Percentiles rank a stretch among this genome's conserved stretches.
Conservation (phyloP, 179 eudicot genomes). For the Heliamphora pulchella region DNA sequence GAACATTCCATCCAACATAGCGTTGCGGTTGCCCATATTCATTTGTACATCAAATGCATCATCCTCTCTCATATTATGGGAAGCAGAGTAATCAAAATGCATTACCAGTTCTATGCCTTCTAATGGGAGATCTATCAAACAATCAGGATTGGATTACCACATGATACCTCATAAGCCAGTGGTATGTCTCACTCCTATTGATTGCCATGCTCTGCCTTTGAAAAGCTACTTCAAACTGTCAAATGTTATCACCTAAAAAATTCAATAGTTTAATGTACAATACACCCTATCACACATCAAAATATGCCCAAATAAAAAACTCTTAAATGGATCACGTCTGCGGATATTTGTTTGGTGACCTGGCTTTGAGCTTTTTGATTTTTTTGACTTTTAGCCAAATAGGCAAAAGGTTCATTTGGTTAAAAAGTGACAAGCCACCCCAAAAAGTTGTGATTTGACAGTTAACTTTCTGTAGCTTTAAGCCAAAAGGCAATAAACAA, state of each 20-base stretch:
- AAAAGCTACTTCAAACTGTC: constrained; percentile 5
- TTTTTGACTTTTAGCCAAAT: too few species aligned
- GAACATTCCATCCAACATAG: constrained; percentile 1
- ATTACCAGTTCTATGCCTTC: not conserved
- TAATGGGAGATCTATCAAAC: not conserved
- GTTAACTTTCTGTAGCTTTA: too few species aligned
- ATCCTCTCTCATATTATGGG: constrained; percentile 13
- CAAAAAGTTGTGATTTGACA: too few species aligned
- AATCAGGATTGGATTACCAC: too few species aligned
- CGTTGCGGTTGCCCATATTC: constrained; percentile 13
- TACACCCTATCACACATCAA: not conserved
- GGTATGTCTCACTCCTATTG: not conserved
- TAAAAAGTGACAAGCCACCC: too few species aligned
- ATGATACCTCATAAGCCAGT: not conserved
- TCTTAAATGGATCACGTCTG: not conserved
- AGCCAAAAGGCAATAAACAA: too few species aligned
- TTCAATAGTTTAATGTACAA: not conserved
- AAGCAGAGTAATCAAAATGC: constrained; percentile 12
- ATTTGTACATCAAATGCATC: constrained; percentile 13
- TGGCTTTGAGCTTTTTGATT: too few species aligned
- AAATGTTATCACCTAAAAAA: not conserved
- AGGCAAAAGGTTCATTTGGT: too few species aligned
- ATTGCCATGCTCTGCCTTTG: not conserved
- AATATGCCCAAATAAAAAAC: not conserved
- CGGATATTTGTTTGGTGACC: not conserved